Conservation (phyloP, 192 early-diverging fungal species). For the Radiomyces spectabilis region DNA sequence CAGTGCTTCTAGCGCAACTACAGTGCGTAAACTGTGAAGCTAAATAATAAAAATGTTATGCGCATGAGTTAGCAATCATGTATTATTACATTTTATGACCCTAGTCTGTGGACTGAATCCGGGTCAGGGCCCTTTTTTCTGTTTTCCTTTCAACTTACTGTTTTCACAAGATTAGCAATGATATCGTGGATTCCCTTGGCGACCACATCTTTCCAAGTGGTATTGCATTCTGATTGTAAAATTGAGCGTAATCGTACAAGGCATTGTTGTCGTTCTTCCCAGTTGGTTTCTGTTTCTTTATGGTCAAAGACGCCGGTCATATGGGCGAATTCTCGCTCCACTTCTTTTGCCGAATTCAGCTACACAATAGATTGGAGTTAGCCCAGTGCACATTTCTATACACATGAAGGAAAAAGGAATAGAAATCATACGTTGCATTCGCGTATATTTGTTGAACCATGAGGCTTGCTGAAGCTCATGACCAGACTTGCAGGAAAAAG, state of each 20-base stretch:
- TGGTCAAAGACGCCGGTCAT: conserved; percentile 5
- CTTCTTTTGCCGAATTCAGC: conserved; percentile 6
- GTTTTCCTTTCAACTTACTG: conserved; percentile 5
- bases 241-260: conserved; percentile 8
- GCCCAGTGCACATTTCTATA: no score
- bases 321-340: conserved; percentile 9
- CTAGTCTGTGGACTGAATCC: neutral
- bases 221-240: conserved; percentile 1
- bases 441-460: no score
- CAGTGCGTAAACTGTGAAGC: conserved; percentile 32
- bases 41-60: neutral
- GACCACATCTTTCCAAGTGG: conserved; percentile 4
- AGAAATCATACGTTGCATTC: no score
- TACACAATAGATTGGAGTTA: no score
- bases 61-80: no score
- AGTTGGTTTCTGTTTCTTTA: conserved; percentile 30
- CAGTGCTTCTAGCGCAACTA: conserved; percentile 16
- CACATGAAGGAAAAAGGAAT: no score
- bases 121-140: neutral
- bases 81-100: neutral
- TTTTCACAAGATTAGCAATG: conserved; percentile 5
- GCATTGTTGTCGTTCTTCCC: conserved; percentile 18
- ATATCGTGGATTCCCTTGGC: conserved; percentile 6
- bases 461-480: no score
- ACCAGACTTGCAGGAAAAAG: no score